phyloP scores from a whole-genome alignment of 108 stramenopile genomes.

The Epithemia pelagica region DNA sequence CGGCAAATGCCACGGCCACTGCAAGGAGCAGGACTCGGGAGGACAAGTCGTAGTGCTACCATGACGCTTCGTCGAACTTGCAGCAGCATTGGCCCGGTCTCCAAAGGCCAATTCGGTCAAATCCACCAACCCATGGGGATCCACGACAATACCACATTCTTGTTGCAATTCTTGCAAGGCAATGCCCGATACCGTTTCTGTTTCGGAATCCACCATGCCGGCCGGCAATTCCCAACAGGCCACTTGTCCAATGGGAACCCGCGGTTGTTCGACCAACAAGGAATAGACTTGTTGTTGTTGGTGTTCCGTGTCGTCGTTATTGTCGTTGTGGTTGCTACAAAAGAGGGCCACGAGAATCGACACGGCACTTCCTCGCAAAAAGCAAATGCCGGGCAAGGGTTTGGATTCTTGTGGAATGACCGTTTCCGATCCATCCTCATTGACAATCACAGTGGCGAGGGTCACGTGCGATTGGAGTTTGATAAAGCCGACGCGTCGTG shows the following conservation, averaged over 20 bases:
- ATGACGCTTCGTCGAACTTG: background rate
- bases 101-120: conserved; percentile 23
- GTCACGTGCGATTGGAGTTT: conserved; percentile 27
- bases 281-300: conserved; percentile 12
- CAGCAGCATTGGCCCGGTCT: background rate
- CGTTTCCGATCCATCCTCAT: background rate
- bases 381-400: conserved; percentile 31
- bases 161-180: conserved; percentile 32
- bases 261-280: conserved; percentile 33
- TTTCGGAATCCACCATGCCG: conserved; percentile 29
- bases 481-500: conserved; percentile 26
- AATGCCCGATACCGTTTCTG: conserved; percentile 14
- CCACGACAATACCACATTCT: conserved; percentile 14
- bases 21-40: background rate
- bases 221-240: conserved; percentile 32
- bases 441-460: background rate
- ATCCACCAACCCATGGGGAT: conserved; percentile 24
- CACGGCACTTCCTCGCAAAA: conserved; percentile 29
- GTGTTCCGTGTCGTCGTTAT: too few species aligned
- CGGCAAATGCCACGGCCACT: conserved; percentile 3
- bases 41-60: background rate
- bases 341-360: conserved; percentile 26
- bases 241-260: conserved; percentile 30
- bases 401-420: background rate
- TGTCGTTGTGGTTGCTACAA: conserved; percentile 13